phyloP scores from a whole-genome alignment of 2,329 filamentous ascomycete genomes.

The Colletotrichum chrysophilum region DNA sequence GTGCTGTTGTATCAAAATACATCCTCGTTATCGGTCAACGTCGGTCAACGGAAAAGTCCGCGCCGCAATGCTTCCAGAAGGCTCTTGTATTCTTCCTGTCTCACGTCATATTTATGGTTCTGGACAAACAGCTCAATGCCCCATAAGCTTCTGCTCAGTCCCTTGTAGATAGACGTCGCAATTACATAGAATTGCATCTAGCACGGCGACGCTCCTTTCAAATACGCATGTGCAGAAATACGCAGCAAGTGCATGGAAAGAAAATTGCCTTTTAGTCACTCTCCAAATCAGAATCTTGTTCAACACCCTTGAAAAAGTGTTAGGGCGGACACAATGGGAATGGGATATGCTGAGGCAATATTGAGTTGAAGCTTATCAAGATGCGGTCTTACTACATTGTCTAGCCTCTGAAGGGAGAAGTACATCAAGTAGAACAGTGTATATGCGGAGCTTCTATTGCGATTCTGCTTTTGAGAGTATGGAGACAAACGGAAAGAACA shows the following conservation, averaged over 20 bases:
- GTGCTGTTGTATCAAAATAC: neutral
- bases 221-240: neutral
- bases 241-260: neutral
- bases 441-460: neutral
- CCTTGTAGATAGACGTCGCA: neutral
- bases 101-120: neutral
- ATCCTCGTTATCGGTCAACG: neutral
- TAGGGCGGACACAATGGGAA: neutral
- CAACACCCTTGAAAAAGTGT: neutral
- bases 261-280: accelerated
- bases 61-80: neutral
- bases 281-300: neutral
- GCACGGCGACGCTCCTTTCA: neutral
- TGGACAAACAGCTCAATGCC: neutral
- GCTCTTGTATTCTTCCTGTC: neutral
- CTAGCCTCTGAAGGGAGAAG: neutral
- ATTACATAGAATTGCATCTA: neutral
- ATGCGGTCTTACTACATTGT: neutral
- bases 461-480: neutral
- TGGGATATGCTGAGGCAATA: neutral
- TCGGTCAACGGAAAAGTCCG: neutral
- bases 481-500: neutral
- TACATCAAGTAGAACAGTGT: accelerated
- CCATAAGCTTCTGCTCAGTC: neutral
- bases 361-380: neutral